A percentile compares a stretch with the other conserved stretches of the same genome.
phyloP scores from a whole-genome alignment of 2,329 filamentous ascomycete genomes.

The Paecilomyces fulvus region DNA sequence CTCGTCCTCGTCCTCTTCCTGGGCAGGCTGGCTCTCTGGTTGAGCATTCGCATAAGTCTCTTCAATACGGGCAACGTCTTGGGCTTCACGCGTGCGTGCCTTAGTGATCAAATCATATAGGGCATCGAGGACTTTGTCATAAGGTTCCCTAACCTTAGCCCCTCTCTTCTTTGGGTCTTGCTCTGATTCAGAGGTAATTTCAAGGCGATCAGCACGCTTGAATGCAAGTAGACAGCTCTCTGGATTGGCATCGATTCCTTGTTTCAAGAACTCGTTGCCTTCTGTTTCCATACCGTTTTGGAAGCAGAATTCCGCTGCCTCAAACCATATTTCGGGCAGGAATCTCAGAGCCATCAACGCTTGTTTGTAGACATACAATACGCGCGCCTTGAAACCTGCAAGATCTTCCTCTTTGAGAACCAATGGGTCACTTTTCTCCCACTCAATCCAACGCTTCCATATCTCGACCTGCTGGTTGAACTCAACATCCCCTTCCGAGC shows the following conservation, averaged over 20 bases:
- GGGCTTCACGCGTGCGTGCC: slow-evolving; percentile 56
- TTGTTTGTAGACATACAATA: slow-evolving; percentile 88
- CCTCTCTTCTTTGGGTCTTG: slow-evolving; percentile 60
- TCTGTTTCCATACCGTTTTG: slow-evolving; percentile 63
- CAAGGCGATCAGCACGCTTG: slow-evolving; percentile 80
- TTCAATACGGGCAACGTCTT: slow-evolving; percentile 48
- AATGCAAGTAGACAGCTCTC: slow-evolving; percentile 88
- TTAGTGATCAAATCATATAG: slow-evolving; percentile 82
- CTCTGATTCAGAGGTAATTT: slow-evolving; percentile 66
- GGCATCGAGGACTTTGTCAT: slow-evolving; percentile 71
- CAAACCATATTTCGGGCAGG: slow-evolving; percentile 93
- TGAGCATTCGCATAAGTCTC: slow-evolving; percentile 42
- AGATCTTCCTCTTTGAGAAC: slow-evolving; percentile 76
- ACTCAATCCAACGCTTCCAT: slow-evolving; percentile 90
- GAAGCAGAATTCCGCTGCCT: slow-evolving; percentile 88
- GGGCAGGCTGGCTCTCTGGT: slow-evolving; percentile 27
- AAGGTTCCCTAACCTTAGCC: slow-evolving; percentile 70
- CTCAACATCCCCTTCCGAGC: slow-evolving; percentile 79
- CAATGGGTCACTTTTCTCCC: slow-evolving; percentile 89
- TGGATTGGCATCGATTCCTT: slow-evolving; percentile 82
- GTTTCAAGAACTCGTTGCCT: slow-evolving; percentile 68
- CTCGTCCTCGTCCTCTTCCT: slow-evolving; percentile 48
- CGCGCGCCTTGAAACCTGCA: slow-evolving; percentile 63
- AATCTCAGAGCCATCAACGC: slow-evolving; percentile 88
- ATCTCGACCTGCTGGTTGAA: slow-evolving; percentile 75